These are phyloP conservation scores for Fomitopsis serialis DNA, from an alignment of 768 basidiomycete genomes.

Conservation along the genomic window DNA sequence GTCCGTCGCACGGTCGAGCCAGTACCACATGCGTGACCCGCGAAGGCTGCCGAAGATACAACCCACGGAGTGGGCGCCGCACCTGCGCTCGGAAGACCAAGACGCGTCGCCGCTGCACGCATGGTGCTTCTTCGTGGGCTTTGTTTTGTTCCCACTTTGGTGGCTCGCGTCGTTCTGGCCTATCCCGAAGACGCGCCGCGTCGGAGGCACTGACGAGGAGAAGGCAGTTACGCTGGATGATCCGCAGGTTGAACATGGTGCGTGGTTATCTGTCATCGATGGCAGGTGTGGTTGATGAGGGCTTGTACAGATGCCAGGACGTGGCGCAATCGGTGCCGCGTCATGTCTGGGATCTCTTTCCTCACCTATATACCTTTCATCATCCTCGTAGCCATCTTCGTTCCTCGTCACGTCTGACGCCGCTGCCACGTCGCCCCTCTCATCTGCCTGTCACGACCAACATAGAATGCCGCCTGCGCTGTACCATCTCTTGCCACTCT, in stretches of 20 bases:
- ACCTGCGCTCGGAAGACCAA: conserved; percentile 49
- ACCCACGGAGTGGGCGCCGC: conserved; percentile 58
- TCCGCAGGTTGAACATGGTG: conserved; percentile 75
- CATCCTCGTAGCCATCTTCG: conserved; percentile 65
- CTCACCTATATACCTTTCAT: conserved; percentile 80
- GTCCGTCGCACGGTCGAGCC: conserved; percentile 52
- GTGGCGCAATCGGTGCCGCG: conserved; percentile 73
- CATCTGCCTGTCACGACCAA: neutral
- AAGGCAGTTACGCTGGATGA: conserved; percentile 73
- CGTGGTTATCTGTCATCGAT: conserved; percentile 19
- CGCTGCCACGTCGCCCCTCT: neutral
- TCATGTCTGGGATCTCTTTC: conserved; percentile 62
- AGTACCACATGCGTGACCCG: conserved; percentile 80
- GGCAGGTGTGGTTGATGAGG: conserved; percentile 3
- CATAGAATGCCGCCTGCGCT: neutral
- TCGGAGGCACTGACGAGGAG: conserved; percentile 52
- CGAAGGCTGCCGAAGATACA: conserved; percentile 55
- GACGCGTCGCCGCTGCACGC: conserved; percentile 53
- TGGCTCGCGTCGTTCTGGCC: conserved; percentile 57
- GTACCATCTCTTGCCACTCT: conserved; percentile 1
- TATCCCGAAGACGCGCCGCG: conserved; percentile 57
- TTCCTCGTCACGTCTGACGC: conserved; percentile 13
- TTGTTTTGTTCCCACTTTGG: conserved; percentile 53
- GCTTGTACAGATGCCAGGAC: conserved; percentile 54
- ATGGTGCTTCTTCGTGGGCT: conserved; percentile 77